Evolutionary conservation across 1,284 basidiomycete genomes (phyloP).

Genomic region (Pseudozyma thailandica): DNA sequence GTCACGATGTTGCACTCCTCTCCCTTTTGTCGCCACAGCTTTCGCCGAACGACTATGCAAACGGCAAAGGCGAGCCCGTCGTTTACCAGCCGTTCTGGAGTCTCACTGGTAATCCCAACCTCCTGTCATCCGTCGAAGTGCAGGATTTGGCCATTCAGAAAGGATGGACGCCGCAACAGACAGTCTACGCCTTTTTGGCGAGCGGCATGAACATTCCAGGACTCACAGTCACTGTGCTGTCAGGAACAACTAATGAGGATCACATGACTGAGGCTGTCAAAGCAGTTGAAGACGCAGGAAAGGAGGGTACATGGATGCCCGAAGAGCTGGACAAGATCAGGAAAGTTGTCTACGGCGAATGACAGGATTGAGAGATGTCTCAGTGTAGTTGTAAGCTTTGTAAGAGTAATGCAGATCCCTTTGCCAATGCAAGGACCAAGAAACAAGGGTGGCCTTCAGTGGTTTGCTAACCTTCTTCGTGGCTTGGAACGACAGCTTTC

Average conservation of each 20-base stretch:
- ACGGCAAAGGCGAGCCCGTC: conserved; percentile 13
- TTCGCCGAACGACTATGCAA: conserved; percentile 55
- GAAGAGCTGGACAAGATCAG: conserved; percentile 51
- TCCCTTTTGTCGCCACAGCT: conserved; percentile 53
- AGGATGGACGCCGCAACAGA: conserved; percentile 54
- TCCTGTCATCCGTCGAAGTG: conserved; percentile 47
- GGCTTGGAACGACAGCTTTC: too few species aligned
- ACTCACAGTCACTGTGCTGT: conserved; percentile 51
- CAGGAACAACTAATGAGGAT: conserved; percentile 50
- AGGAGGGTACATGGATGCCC: conserved; percentile 19
- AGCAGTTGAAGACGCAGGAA: conserved; percentile 33
- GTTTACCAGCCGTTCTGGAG: conserved; percentile 66
- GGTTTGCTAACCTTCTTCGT: too few species aligned
- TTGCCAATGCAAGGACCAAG: background rate
- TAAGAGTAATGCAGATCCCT: background rate
- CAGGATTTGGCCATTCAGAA: conserved; percentile 33
- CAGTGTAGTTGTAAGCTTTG: background rate
- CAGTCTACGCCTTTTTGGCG: conserved; percentile 57
- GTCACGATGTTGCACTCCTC: conserved; percentile 64
- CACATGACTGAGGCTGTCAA: conserved; percentile 62
- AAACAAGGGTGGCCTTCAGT: too few species aligned
- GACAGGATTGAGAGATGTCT: background rate
- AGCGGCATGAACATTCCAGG: conserved; percentile 58
- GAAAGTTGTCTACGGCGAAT: conserved; percentile 61
- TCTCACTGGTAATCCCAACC: conserved; percentile 61